phyloP scores from a whole-genome alignment of 192 early-diverging fungal genomes.

The Rhizophlyctis rosea region DNA sequence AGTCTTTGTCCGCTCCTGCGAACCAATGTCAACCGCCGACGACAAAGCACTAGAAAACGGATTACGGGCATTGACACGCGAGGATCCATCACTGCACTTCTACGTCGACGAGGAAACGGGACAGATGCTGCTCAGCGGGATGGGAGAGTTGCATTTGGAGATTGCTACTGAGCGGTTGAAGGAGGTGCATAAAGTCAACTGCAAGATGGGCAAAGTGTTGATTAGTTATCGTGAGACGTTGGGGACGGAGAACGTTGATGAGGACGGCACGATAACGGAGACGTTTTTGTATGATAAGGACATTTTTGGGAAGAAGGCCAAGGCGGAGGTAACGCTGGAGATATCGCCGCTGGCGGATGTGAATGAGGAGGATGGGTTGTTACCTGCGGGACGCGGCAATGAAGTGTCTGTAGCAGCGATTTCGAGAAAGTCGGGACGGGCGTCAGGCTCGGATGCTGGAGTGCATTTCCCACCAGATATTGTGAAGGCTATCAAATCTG shows the following conservation, averaged over 20 bases:
- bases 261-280: constrained; percentile 24
- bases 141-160: constrained; percentile 95
- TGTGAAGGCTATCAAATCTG: constrained; percentile 55
- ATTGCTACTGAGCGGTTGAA: constrained; percentile 80
- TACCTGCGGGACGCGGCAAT: too few species aligned
- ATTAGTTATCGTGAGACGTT: constrained; percentile 85
- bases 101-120: constrained; percentile 78
- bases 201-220: constrained; percentile 78
- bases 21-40: constrained; percentile 61
- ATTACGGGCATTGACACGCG: constrained; percentile 68
- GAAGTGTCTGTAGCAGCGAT: background rate
- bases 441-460: too few species aligned
- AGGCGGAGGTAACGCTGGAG: constrained; percentile 52
- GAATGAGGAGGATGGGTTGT: constrained; percentile 44
- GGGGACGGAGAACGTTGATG: constrained; percentile 17
- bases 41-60: constrained; percentile 71
- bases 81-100: constrained; percentile 84
- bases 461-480: constrained; percentile 24
- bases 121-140: constrained; percentile 82
- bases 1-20: constrained; percentile 69
- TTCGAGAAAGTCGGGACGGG: background rate
- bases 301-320: constrained; percentile 64
- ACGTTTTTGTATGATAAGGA: constrained; percentile 63
- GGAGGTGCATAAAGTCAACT: constrained; percentile 73
- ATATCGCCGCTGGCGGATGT: constrained; percentile 44